Conservation (phyloP, 768 basidiomycete genomes). For the Lactifluus echinatus region DNA sequence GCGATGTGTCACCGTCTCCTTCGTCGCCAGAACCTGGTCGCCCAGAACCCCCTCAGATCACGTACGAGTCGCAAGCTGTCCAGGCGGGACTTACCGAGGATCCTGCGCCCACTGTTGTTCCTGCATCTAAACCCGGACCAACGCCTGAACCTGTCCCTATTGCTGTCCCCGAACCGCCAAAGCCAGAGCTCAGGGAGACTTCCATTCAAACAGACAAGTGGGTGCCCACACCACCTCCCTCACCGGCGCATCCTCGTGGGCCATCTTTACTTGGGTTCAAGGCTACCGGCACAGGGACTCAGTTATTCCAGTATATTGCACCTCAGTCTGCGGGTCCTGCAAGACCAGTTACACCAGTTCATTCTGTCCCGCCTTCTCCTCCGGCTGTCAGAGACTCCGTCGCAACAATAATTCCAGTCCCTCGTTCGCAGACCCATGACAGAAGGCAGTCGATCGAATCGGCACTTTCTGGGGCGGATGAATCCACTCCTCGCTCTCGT, state of each 20-base stretch:
- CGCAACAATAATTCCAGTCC: conserved; percentile 39
- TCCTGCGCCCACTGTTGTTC: neutral
- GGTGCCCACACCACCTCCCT: conserved; percentile 35
- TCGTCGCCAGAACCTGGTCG: conserved; percentile 11
- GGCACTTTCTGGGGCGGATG: conserved; percentile 45
- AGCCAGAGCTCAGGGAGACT: conserved; percentile 62
- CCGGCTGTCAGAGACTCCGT: conserved; percentile 44
- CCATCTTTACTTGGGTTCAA: conserved; percentile 34
- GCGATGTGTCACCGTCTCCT: neutral
- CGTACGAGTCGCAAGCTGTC: conserved; percentile 45
- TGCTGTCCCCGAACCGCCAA: conserved; percentile 31
- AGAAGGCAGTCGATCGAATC: conserved; percentile 69
- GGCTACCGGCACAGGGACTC: conserved; percentile 48
- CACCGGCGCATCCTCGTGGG: conserved; percentile 27
- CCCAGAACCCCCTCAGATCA: conserved; percentile 25
- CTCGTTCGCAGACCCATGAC: conserved; percentile 48
- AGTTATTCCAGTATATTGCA: conserved; percentile 61
- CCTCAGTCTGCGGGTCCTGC: conserved; percentile 34
- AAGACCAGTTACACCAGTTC: conserved; percentile 27
- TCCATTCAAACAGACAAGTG: conserved; percentile 76
- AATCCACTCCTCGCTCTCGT: conserved; percentile 44
- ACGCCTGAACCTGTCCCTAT: conserved; percentile 23
- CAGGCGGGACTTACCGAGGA: conserved; percentile 27
- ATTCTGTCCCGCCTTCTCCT: conserved; percentile 33
- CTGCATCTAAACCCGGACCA: neutral